Percentiles rank a stretch among this genome's conserved stretches.
phyloP scores from a whole-genome alignment of 805 yeast species.

The Yarrowia sp. region DNA sequence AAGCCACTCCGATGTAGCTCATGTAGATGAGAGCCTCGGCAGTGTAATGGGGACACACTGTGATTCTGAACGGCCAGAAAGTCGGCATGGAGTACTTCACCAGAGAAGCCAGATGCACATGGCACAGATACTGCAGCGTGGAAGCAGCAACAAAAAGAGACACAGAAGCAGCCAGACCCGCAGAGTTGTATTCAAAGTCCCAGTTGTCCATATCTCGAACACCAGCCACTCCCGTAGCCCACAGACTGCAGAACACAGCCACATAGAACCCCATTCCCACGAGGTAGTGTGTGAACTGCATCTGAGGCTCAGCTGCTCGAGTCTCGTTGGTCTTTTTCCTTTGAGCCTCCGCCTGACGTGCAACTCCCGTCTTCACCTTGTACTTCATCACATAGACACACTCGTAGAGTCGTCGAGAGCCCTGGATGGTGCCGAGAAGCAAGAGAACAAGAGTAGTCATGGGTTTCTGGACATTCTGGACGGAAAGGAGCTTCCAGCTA shows the following conservation, averaged over 20 bases:
- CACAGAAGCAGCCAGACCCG: background rate
- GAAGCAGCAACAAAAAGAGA: background rate
- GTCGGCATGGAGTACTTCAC: constrained; percentile 24
- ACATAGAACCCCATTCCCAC: constrained; percentile 31
- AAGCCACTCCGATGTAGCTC: constrained; percentile 11
- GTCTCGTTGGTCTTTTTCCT: background rate
- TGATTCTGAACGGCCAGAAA: constrained; percentile 19
- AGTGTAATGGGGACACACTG: constrained; percentile 35
- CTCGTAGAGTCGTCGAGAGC: constrained; percentile 11
- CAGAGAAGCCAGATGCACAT: constrained; percentile 15
- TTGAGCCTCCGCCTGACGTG: background rate
- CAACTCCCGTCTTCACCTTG: constrained; percentile 4
- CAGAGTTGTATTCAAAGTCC: constrained; percentile 12
- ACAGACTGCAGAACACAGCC: constrained; percentile 18
- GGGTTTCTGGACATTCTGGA: background rate
- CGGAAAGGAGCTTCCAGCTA: background rate
- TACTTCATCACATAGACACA: constrained; percentile 23
- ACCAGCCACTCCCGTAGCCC: constrained; percentile 18
- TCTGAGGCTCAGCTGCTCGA: background rate
- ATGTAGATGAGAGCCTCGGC: constrained; percentile 5
- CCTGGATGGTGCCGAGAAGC: constrained; percentile 12
- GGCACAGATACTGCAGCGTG: constrained; percentile 1
- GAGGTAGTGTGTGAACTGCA: constrained; percentile 22
- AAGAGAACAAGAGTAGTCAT: constrained; percentile 11
- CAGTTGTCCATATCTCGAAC: background rate